Base-by-base conservation (phyloP, 2,329 filamentous ascomycete species). In the Achaetomium macrosporum region DNA sequence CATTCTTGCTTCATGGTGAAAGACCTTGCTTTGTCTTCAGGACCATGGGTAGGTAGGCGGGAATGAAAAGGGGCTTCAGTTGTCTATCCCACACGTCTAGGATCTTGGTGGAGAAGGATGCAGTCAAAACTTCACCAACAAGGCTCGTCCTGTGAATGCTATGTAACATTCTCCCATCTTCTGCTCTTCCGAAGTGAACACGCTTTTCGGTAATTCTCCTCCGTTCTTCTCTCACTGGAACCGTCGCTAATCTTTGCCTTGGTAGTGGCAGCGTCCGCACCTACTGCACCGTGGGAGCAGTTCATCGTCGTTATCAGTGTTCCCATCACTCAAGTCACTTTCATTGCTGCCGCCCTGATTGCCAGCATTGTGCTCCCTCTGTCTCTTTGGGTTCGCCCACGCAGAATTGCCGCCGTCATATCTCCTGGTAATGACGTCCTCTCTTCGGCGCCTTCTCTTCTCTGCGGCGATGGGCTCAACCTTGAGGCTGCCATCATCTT, bases 271-370 rank as follows among this genome's bases (percentile, higher is more conserved):
- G n/a, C 42, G 19, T 11, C 41, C 41, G 15, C 47, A 50, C 39
- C 30, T 43, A 19, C 17, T 31, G n/a, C 47, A 50, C 5, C 29
- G 17, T 8, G 47, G 47, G 19, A 50, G 43, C 31, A 29, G 7
- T 7, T 50, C 47, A 9, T 50, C 48, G n/a, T 44, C 48, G 15
- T 45, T 33, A 5, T 51, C 48, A 5, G 3, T n/a, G 16, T 39
- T 25, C 13, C 30, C 29, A 2, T 42, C 40, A 13, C n/a, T 25
- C 41, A 13, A 30, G 2, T 8, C 11, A 29, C 25, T 30, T 7
- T 9, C 42, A 12, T 13, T 10, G 25, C 17, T 39, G 15, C 19
- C 42, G 19, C 4, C 25, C n/a, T 44, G 33, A 31, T n/a, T 19
- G 16, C 10, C 33, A 9, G 25, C 20, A 3, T 10, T 19, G 2